Percentiles rank a stretch among this genome's conserved stretches.
phyloP scores from a whole-genome alignment of 352 stramenopile species.

The Blastocystis sp. region DNA sequence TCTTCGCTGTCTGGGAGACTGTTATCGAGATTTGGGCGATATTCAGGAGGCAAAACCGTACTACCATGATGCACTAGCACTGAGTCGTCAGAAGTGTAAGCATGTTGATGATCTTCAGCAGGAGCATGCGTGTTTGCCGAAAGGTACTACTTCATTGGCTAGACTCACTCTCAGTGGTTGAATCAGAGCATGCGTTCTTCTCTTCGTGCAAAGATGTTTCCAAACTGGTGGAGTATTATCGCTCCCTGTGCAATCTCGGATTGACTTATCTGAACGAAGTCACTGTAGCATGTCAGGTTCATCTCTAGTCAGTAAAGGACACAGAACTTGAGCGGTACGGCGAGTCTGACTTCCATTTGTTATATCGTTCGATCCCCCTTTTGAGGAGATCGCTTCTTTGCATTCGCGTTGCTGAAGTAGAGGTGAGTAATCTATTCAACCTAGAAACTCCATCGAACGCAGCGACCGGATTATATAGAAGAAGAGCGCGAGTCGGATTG shows the following conservation, averaged over 20 bases:
- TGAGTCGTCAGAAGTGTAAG: not conserved
- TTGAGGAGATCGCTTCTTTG: not conserved
- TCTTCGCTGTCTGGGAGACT: conserved; percentile 4
- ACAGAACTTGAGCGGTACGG: not conserved
- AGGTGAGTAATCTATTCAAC: not conserved
- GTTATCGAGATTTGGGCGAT: conserved; percentile 33
- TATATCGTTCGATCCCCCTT: conserved; percentile 34
- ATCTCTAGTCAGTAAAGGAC: not conserved
- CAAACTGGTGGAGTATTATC: conserved; percentile 36
- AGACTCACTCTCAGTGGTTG: not conserved
- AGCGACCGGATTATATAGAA: not conserved
- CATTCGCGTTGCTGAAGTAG: not conserved
- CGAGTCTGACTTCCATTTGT: conserved; percentile 43
- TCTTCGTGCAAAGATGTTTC: not conserved
- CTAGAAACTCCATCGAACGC: conserved; percentile 4
- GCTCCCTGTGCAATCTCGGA: conserved; percentile 34
- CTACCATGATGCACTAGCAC: not conserved
- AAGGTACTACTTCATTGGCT: not conserved
- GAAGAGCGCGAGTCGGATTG: not conserved
- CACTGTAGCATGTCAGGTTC: not conserved
- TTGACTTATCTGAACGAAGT: conserved; percentile 44
- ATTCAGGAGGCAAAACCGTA: conserved; percentile 7
- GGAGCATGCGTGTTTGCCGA: not conserved
- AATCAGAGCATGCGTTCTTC: not conserved
- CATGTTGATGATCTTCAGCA: not conserved